phyloP scores from a whole-genome alignment of 495 filamentous ascomycete genomes.

The Polyplosphaeria fusca region DNA sequence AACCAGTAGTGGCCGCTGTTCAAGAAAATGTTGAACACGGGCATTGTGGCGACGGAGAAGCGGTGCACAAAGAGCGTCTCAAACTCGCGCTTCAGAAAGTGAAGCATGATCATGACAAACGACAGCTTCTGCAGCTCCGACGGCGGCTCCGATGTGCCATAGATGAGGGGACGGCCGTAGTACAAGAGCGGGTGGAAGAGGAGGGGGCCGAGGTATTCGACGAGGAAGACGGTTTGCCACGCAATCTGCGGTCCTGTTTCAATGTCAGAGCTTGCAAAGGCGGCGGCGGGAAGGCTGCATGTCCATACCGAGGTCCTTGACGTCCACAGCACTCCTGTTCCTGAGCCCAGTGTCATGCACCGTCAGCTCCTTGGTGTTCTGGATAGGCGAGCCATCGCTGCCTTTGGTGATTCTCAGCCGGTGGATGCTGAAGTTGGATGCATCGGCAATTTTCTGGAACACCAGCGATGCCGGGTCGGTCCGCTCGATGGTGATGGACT shows the following conservation, averaged over 20 bases:
- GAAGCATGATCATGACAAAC: constrained; percentile 65
- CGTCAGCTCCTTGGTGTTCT: constrained; percentile 63
- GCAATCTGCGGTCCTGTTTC: constrained; percentile 77
- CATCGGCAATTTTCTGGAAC: constrained; percentile 54
- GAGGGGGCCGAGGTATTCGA: constrained; percentile 95
- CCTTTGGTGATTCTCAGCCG: constrained; percentile 69
- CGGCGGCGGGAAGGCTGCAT: background rate
- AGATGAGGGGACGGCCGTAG: constrained; percentile 69
- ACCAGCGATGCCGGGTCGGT: constrained; percentile 42
- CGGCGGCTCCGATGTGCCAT: constrained; percentile 57
- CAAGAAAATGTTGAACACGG: constrained; percentile 79
- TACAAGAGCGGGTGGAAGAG: constrained; percentile 77
- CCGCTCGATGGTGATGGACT: constrained; percentile 32
- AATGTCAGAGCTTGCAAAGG: background rate
- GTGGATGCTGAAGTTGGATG: constrained; percentile 55
- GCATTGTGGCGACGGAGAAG: constrained; percentile 93
- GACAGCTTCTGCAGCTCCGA: constrained; percentile 67
- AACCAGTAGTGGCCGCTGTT: constrained; percentile 91
- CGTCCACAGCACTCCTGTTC: constrained; percentile 68
- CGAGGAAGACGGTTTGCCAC: constrained; percentile 90
- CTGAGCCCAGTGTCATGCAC: constrained; percentile 62
- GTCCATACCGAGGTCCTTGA: constrained; percentile 86
- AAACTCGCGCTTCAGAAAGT: constrained; percentile 93
- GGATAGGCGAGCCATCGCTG: constrained; percentile 64
- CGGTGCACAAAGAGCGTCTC: constrained; percentile 94